These are phyloP conservation scores for Aspergillus tanneri DNA, from an alignment of 2,329 filamentous ascomycete species.

Conservation along the genomic window DNA sequence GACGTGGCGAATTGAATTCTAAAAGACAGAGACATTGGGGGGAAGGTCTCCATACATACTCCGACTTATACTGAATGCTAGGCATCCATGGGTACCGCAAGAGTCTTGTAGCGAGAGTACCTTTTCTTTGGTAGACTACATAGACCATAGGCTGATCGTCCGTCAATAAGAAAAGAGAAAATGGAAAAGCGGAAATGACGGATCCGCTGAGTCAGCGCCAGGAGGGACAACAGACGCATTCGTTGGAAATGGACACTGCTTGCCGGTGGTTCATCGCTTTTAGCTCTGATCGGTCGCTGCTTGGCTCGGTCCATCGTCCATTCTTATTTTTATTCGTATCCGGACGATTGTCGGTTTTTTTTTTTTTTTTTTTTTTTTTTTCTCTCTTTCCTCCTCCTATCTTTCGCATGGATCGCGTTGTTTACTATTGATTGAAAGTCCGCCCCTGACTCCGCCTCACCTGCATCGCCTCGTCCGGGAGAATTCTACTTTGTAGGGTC, in stretches of 20 bases:
- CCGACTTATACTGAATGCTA: not conserved
- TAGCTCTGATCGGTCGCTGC: not conserved
- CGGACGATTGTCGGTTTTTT: no score
- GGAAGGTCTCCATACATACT: not conserved
- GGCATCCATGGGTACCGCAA: not conserved
- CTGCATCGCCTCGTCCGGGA: not conserved
- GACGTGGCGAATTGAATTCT: conserved; percentile 64
- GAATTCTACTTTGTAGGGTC: no score
- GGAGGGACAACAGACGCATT: conserved; percentile 12
- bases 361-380: not conserved
- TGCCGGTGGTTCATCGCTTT: not conserved
- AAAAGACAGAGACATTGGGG: not conserved
- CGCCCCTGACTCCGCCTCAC: not conserved
- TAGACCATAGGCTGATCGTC: not conserved
- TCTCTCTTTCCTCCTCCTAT: not conserved
- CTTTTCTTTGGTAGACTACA: not conserved
- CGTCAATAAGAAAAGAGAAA: no score
- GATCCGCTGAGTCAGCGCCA: conserved; percentile 17
- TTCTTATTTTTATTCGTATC: not conserved
- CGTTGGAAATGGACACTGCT: no score
- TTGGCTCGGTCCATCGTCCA: not conserved
- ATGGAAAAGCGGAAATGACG: not conserved
- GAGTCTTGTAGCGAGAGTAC: no score
- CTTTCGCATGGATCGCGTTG: not conserved
- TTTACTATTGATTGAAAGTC: not conserved